phyloP scores from a whole-genome alignment of 345 rosid genomes.

The Acer saccharum region DNA sequence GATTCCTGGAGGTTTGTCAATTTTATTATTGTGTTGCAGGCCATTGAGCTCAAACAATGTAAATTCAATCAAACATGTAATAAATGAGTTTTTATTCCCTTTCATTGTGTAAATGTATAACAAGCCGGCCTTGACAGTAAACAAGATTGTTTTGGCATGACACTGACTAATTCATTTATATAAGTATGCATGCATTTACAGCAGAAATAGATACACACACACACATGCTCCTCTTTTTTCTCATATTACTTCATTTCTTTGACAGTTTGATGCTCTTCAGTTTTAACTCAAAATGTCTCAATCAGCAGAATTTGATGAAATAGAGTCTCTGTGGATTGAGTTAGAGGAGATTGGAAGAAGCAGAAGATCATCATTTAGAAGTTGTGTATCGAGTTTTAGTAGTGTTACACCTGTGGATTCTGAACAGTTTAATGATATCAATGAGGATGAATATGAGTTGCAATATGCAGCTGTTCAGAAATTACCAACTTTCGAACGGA shows the following conservation, averaged over 20 bases:
- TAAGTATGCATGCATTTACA: neutral
- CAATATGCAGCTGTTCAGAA: conserved; percentile 29
- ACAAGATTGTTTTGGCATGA: no score
- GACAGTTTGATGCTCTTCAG: neutral
- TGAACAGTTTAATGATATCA: conserved; percentile 9
- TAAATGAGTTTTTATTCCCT: no score
- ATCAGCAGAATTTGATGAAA: conserved; percentile 33
- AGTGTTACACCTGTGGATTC: neutral
- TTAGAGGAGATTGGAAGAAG: conserved; percentile 45
- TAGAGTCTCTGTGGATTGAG: conserved; percentile 41
- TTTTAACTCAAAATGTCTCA: conserved; percentile 24
- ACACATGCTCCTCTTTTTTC: neutral
- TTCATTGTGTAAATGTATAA: no score
- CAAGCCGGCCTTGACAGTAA: no score
- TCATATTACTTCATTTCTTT: neutral
- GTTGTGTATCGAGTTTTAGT: conserved; percentile 23
- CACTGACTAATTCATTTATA: neutral
- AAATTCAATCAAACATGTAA: no score
- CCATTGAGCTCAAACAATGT: no score
- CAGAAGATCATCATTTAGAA: conserved; percentile 41
- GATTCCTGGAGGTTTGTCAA: no score
- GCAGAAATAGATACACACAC: neutral
- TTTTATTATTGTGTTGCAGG: no score
- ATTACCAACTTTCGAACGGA: conserved; percentile 22
- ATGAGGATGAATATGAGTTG: conserved; percentile 17